Base-by-base conservation (phyloP, 1,284 basidiomycete species). In the Melampsora abietis-canadensis region DNA sequence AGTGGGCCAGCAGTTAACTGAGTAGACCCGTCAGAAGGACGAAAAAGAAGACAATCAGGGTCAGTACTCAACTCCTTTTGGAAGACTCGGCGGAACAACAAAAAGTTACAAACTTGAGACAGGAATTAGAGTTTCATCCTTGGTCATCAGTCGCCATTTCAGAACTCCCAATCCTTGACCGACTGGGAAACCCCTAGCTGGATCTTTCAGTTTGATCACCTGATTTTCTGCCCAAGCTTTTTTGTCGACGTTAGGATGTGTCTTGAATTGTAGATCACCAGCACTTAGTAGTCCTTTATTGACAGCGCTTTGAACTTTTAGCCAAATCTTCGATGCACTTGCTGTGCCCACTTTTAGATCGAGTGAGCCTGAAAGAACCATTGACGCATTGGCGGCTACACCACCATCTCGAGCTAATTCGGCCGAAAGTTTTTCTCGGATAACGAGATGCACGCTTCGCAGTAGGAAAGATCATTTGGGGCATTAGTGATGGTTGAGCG, bases 1-100 rank as follows among this genome's bases (percentile, higher is more conserved):
- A 37, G 92, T 90, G 4, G 94, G 94, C 95, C 95, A 98, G 82
- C 92, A 94, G 80, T 93, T 97, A 82, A 98, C 93, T 92, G 14
- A 51, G 21, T 30, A 12, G 27, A 40, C 37, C 27, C 63, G 14
- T 7, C 4, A 65, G 59, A 73, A 40, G 37, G 40, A 44, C 27
- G 40, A 51, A 63, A 40, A 27, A 30, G 8, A 34, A 63, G 57
- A 44, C 30, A 24, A 62, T 51, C 72, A 54, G 27, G n/a, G 8
- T 21, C 19, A 10, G 51, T 27, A 54, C 2, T 6, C 10, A 61
- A 14, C 30, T 24, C n/a, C 21, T n/a, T 2, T 4, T 5, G 48
- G 8, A 70, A 44, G 17, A 10, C 4, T 31, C 30, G 30, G 30
- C 54, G 5, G 57, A 54, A 54, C 6, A n/a, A 12, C 7, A 54